Evolutionary conservation across 2,329 filamentous ascomycete species (phyloP).

Genomic region (Incumbomyces delicatus): DNA sequence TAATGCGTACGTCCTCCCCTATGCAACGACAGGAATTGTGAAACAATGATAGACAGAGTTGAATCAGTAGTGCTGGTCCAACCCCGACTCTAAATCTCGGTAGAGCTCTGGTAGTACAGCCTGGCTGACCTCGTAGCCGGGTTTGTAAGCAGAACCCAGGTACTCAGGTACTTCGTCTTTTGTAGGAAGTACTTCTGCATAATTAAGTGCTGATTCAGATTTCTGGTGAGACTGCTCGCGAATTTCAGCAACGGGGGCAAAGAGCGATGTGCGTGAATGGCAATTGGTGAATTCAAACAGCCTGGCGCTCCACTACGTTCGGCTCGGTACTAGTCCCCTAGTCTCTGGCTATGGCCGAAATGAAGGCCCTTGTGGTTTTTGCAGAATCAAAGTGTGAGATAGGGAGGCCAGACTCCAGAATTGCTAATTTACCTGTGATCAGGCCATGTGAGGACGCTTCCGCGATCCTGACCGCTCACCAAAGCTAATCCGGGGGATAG

Average conservation of each 20-base stretch:
- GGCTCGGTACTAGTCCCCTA: too few relatives aligned
- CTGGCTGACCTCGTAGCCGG: too few relatives aligned
- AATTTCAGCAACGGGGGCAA: background rate
- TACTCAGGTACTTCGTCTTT: too few relatives aligned
- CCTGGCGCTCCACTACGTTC: too few relatives aligned
- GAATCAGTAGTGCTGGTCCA: background rate
- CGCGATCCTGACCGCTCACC: background rate
- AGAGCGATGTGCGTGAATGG: background rate
- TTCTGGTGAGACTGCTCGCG: background rate
- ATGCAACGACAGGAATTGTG: constrained; percentile 6
- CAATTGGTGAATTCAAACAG: background rate
- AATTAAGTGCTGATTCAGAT: background rate
- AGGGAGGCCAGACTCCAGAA: background rate
- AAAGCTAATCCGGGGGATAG: too few relatives aligned
- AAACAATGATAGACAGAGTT: constrained; percentile 17
- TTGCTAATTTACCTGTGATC: background rate
- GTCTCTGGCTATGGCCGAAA: too few relatives aligned
- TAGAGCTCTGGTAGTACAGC: background rate
- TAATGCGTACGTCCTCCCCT: background rate
- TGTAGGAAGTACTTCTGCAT: background rate
- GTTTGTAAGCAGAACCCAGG: too few relatives aligned
- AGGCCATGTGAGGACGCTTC: background rate
- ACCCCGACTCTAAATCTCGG: background rate
- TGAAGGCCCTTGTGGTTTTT: too few relatives aligned
- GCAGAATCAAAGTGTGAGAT: background rate